Evolutionary conservation across 805 yeast species (phyloP).

Genomic region (Metschnikowia orientalis): DNA sequence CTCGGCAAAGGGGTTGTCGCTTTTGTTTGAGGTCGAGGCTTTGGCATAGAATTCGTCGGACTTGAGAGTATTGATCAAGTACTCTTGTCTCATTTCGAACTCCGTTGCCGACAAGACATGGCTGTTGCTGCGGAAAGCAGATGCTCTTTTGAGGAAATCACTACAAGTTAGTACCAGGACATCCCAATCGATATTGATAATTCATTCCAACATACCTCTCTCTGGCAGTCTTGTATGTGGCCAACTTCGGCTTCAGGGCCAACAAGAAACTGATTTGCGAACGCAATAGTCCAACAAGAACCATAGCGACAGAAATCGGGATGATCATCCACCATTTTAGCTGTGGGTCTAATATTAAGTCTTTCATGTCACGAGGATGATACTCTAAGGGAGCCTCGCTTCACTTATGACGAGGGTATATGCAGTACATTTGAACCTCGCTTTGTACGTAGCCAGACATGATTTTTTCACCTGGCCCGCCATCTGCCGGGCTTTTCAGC

Average conservation of each 20-base stretch:
- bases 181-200: not conserved
- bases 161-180: conserved; percentile 16
- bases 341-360: conserved; percentile 59
- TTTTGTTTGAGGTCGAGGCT: conserved; percentile 33
- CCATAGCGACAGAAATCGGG: conserved; percentile 89
- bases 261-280: conserved; percentile 62
- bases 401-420: no score
- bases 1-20: conserved; percentile 64
- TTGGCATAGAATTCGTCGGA: conserved; percentile 56
- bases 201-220: conserved; percentile 40
- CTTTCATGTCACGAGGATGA: no score
- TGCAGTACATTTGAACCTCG: no score
- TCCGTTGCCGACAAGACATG: conserved; percentile 47
- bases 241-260: conserved; percentile 53
- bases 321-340: conserved; percentile 85
- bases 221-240: conserved; percentile 42
- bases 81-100: conserved; percentile 50
- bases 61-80: conserved; percentile 44
- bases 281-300: conserved; percentile 75
- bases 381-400: no score
- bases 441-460: no score
- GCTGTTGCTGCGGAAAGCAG: conserved; percentile 52
- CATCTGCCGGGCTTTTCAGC: no score
- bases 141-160: conserved; percentile 58
- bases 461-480: no score